Base-by-base conservation (phyloP, 805 yeast species). In the Torulaspora quercuum region DNA sequence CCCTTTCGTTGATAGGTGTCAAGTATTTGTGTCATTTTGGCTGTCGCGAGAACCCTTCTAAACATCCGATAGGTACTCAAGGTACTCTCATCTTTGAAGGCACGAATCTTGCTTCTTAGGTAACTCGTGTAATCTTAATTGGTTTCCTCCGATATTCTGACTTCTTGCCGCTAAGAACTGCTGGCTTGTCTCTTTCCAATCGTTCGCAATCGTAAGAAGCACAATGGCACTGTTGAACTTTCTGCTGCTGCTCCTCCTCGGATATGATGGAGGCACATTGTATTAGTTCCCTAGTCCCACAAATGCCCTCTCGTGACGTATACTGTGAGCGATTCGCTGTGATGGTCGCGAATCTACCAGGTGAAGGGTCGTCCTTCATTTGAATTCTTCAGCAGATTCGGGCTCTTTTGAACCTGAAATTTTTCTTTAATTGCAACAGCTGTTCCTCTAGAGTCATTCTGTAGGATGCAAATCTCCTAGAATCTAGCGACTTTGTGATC, bases 81-180 rank as follows among this genome's bases (percentile, higher is more conserved):
- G 3, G 9, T 10, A 14, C 20, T 13, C 10, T 31, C 16, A n/a
- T 21, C 13, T 5, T 25, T 26, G 10, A 30, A 18, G 8, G 44
- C 27, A n/a, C 28, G 37, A 17, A 39, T 18, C 16, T 21, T 29
- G 18, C 29, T 3, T 24, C 29, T 39, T 7, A 41, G 29, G 23
- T 36, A 41, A 19, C 16, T 23, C 23, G 29, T 25, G 23, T 39
- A 39, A 12, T 35, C 39, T 10, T 31, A 26, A 30, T 39, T 39
- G 5, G 35, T 22, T 3, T 28, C 25, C 9, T 41, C 45, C 30
- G 38, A 21, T 41, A 41, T 28, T 37, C 30, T 21, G 37, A 5
- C 16, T 26, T 36, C 14, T 26, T 29, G n/a, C n/a, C n/a, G n/a
- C n/a, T n/a, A n/a, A n/a, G n/a, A n/a, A n/a, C n/a, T n/a, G n/a